A percentile compares a stretch with the other conserved stretches of the same genome.
Conservation (phyloP, 2,329 filamentous ascomycete genomes). For the Fusarium praegraminearum region DNA sequence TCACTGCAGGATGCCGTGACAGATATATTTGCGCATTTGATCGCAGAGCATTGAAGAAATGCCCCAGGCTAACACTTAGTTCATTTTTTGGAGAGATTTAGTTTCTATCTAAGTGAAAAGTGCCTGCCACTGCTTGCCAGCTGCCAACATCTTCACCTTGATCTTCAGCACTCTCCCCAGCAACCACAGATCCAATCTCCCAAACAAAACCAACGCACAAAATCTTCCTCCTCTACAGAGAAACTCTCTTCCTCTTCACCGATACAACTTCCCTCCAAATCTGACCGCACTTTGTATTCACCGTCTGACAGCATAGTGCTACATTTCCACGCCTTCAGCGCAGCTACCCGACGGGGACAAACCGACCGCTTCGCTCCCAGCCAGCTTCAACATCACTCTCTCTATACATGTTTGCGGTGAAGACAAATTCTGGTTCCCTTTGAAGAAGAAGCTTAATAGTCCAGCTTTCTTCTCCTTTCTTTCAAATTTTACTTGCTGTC, state of each 20-base stretch:
- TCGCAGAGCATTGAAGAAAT: too few relatives aligned
- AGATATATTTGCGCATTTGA: background rate
- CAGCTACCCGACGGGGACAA: constrained; percentile 34
- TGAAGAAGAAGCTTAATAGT: background rate
- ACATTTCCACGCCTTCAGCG: constrained; percentile 2
- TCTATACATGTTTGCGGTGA: background rate
- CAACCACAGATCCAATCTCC: constrained; percentile 1
- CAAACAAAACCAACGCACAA: background rate
- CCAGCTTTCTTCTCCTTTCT: background rate
- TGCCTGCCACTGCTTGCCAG: constrained; percentile 23
- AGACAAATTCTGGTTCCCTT: constrained; percentile 3
- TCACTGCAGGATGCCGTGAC: background rate
- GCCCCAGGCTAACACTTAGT: background rate
- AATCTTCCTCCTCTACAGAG: background rate
- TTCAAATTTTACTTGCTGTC: background rate
- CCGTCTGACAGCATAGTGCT: constrained; percentile 9
- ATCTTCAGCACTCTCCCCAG: background rate
- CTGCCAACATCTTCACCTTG: constrained; percentile 1
- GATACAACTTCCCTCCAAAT: background rate
- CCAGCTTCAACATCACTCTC: background rate
- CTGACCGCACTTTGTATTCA: constrained; percentile 16
- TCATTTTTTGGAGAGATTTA: background rate
- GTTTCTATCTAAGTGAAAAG: background rate
- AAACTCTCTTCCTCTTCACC: background rate
- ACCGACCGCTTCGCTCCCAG: constrained; percentile 9